Evolutionary conservation across 192 early-diverging fungal species (phyloP), one percentile per base, ranked within the genome.

Genomic region (Backusella macrospora): DNA sequence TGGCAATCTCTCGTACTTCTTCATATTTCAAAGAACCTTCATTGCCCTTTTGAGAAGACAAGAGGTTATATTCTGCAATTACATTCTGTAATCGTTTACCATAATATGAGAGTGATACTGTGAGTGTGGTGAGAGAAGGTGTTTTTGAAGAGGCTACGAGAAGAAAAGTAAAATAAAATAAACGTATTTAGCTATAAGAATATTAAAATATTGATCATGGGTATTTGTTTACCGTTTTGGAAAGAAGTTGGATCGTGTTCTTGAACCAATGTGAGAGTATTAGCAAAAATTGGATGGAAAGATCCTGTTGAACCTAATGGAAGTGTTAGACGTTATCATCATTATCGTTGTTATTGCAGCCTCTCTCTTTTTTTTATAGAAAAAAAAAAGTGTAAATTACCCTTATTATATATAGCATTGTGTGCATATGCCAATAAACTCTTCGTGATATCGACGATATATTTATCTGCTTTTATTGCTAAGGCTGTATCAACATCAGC

Each of bases 401-500:
- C 52, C 21, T 59, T 59, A 23, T 59, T 59, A n/a, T 59, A 59
- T 49, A 48, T 71, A 18, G 46, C 29, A 16, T 48, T 48, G 6
- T 55, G 34, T 23, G 69, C 69, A 52, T 71, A 71, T 7, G 69
- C 69, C 15, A 71, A 39, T 23, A 71, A 26, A 23, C 49, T 55
- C 34, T 71, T 71, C 16, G 37, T 38, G 46, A 71, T 71, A 40
- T 42, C 52, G 8, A 43, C 55, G 39, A 71, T 42, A 59, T 49
- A 55, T 26, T 59, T 59, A 5, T 71, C 48, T 1, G 69, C 69
- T 42, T 71, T 71, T 10, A 38, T 8, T 42, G 42, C 16, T 6
- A 71, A 43, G 3, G 37, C 14, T 40, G 69, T 39, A 6, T 10
- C 21, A 3, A 21, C 18, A 4, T 68, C 21, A 23, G 67, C 43